phyloP scores from a whole-genome alignment of 805 yeast genomes.

The Cyberlindnera euphorbiiphila region DNA sequence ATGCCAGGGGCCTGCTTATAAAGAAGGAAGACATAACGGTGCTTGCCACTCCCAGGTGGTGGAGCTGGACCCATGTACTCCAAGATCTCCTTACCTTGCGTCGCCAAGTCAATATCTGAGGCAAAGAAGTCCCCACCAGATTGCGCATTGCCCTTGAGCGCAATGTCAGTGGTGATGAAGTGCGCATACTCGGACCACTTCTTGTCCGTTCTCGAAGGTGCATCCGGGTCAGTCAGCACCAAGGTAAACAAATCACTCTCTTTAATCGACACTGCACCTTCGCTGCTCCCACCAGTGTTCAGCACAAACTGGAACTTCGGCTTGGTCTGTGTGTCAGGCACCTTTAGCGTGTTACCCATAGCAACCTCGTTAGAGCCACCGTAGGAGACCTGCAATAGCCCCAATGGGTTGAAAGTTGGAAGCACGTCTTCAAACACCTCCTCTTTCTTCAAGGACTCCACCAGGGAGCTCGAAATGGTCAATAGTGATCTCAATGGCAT shows the following conservation, averaged over 20 bases:
- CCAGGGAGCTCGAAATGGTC: constrained; percentile 29
- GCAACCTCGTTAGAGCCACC: constrained; percentile 60
- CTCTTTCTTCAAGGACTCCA: constrained; percentile 37
- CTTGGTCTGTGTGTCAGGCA: constrained; percentile 58
- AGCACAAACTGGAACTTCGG: constrained; percentile 69
- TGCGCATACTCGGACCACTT: constrained; percentile 89
- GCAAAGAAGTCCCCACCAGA: constrained; percentile 30
- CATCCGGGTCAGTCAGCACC: constrained; percentile 90
- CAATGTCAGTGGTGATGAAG: constrained; percentile 57
- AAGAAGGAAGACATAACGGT: constrained; percentile 77
- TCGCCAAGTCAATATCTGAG: constrained; percentile 33
- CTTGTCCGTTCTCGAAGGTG: constrained; percentile 77
- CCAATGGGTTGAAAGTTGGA: constrained; percentile 28
- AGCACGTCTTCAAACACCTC: constrained; percentile 42
- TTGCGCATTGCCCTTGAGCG: constrained; percentile 38
- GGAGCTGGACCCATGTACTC: constrained; percentile 84
- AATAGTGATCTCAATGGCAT: constrained; percentile 25
- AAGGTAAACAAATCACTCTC: constrained; percentile 56
- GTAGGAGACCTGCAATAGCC: constrained; percentile 58
- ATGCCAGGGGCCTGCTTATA: constrained; percentile 55
- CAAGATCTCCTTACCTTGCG: constrained; percentile 40
- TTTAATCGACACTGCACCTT: constrained; percentile 27
- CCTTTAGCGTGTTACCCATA: constrained; percentile 69
- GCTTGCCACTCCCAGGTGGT: constrained; percentile 82
- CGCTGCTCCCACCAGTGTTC: constrained; percentile 9